Evolutionary conservation across 139 green algal genomes (phyloP).

Genomic region (Astrephomene gubernaculifera): DNA sequence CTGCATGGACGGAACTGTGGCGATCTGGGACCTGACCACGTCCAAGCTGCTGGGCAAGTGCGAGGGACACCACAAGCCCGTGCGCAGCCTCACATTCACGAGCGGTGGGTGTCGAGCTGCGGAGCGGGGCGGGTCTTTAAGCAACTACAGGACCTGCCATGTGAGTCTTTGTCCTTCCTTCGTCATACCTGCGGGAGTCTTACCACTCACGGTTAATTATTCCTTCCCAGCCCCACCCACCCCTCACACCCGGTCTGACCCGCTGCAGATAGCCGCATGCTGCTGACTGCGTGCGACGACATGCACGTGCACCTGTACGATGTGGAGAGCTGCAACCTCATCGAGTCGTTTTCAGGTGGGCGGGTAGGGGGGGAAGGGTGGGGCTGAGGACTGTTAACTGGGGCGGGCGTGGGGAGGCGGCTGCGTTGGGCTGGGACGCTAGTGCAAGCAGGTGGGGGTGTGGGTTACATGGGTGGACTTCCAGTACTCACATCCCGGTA

Average conservation of each 20-base stretch:
- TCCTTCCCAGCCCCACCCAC: background rate
- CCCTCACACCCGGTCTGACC: background rate
- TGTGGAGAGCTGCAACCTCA: constrained; percentile 73
- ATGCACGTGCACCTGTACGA: constrained; percentile 93
- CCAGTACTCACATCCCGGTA: too few relatives aligned
- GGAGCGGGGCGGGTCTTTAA: background rate
- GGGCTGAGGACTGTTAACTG: too few relatives aligned
- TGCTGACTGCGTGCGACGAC: constrained; percentile 94
- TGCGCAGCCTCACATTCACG: constrained; percentile 85
- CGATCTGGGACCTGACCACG: constrained; percentile 76
- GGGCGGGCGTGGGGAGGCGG: too few relatives aligned
- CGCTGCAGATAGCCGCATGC: constrained; percentile 74
- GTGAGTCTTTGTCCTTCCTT: too few relatives aligned
- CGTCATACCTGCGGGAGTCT: too few relatives aligned
- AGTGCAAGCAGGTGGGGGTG: too few relatives aligned
- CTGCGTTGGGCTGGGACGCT: too few relatives aligned
- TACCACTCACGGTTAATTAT: too few relatives aligned
- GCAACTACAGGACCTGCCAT: too few relatives aligned
- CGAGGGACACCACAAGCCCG: constrained; percentile 89
- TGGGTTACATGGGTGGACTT: too few relatives aligned
- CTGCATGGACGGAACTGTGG: constrained; percentile 83
- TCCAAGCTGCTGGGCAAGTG: constrained; percentile 74
- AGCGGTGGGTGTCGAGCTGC: constrained; percentile 64
- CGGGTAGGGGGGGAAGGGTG: background rate
- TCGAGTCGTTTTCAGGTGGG: constrained; percentile 86